These are phyloP conservation scores for Yamadazyma endophytica DNA, from an alignment of 805 yeast genomes.

Conservation along the genomic window DNA sequence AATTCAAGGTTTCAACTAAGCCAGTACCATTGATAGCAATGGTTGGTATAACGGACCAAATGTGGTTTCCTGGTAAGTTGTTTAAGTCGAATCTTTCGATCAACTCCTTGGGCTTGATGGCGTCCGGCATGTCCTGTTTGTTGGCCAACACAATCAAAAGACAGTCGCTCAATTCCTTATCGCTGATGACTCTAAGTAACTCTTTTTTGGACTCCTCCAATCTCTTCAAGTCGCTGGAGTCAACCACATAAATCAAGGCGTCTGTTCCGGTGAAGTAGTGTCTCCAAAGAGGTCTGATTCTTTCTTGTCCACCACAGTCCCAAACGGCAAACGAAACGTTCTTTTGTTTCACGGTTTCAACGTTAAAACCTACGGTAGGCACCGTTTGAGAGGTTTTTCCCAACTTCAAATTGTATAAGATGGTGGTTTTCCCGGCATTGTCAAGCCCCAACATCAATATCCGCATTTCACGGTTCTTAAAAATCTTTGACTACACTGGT, in stretches of 20 bases:
- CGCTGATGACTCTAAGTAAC: slow-evolving; percentile 71
- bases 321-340: slow-evolving; percentile 83
- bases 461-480: slow-evolving; percentile 91
- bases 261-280: slow-evolving; percentile 93
- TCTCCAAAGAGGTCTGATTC: slow-evolving; percentile 91
- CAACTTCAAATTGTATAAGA: slow-evolving; percentile 75
- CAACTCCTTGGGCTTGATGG: slow-evolving; percentile 75
- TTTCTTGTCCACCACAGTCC: slow-evolving; percentile 96
- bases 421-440: slow-evolving; percentile 90
- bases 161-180: slow-evolving; percentile 79
- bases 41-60: slow-evolving; percentile 90
- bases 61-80: slow-evolving; percentile 55
- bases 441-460: slow-evolving; percentile 90
- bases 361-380: slow-evolving; percentile 93
- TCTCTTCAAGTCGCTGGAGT: slow-evolving; percentile 68
- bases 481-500: slow-evolving; percentile 29
- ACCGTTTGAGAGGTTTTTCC: slow-evolving; percentile 75
- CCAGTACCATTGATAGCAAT: slow-evolving; percentile 91
- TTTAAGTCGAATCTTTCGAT: slow-evolving; percentile 67
- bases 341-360: slow-evolving; percentile 78
- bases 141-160: slow-evolving; percentile 82
- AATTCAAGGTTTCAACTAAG: slow-evolving; percentile 77
- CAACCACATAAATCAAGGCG: slow-evolving; percentile 88
- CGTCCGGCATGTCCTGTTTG: slow-evolving; percentile 73
- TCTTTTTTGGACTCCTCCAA: slow-evolving; percentile 76